Conservation (phyloP, 306 rosid genomes). For the Lathyrus sativus region DNA sequence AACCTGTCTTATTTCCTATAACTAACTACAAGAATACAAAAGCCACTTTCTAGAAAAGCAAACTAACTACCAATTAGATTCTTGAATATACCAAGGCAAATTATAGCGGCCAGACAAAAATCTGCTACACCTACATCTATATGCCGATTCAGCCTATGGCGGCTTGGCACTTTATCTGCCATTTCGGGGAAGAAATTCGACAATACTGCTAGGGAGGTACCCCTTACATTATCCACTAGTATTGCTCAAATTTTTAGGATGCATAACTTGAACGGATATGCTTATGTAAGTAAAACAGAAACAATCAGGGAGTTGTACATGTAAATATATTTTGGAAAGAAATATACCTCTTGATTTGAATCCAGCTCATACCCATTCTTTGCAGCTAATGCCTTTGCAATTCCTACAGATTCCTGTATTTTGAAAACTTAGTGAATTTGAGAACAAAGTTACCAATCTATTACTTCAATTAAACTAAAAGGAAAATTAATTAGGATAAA, state of each 20-base stretch:
- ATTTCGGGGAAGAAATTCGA: background rate
- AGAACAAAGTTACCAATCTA: conserved; percentile 24
- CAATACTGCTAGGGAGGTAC: background rate
- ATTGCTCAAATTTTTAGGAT: conserved; percentile 6
- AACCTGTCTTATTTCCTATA: conserved; percentile 13
- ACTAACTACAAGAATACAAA: conserved; percentile 4
- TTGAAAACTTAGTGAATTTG: conserved; percentile 31
- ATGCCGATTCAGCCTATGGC: background rate
- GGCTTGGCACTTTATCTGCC: background rate
- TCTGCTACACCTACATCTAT: background rate
- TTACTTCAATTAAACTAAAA: conserved; percentile 17
- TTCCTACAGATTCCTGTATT: conserved; percentile 93
- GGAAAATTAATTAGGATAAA: conserved; percentile 21
- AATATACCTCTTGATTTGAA: conserved; percentile 95
- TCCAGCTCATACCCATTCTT: conserved; percentile 97
- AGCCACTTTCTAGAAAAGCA: background rate
- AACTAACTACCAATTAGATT: conserved; percentile 24
- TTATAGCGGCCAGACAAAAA: background rate
- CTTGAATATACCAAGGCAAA: background rate
- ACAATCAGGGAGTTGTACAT: conserved; percentile 20
- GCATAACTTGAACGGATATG: conserved; percentile 10
- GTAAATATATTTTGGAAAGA: conserved; percentile 30
- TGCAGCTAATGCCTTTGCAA: conserved; percentile 97
- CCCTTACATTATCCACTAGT: background rate
- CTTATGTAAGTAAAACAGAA: background rate